Base-by-base conservation (phyloP, 2,329 filamentous ascomycete species). In the Trichoderma sp. region DNA sequence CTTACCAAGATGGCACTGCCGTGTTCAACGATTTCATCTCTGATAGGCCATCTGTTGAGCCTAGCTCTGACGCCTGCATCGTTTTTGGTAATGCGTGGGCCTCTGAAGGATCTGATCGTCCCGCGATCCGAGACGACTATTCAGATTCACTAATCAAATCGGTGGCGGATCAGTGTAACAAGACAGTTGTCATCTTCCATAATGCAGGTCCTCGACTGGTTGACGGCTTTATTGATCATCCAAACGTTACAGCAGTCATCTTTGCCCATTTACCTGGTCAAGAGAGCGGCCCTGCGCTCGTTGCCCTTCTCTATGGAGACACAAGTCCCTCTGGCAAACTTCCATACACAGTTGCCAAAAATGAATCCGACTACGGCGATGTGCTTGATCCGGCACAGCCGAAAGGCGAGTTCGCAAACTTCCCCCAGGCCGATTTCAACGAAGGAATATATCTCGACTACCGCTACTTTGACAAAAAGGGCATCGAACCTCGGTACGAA, bases 71-170 rank as follows among this genome's bases (percentile, higher is more conserved):
- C 73, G 84, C 92, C 7, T 96, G 93, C 72, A 78, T 91, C 2
- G 87, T 91, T 0, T 87, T 91, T 72, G 86, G 88, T 72, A 91
- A 91, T 74, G 86, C 84, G 8, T 92, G 91, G 78, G 88, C 91
- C 0, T 89, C 91, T 1, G 93, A 97, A 79, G 91, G 90, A 1
- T 91, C 85, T 72, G 85, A 92, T 70, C 84, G 88, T 58, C 81
- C 86, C 0, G 84, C 83, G 8, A 81, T 92, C 52, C 84, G 85
- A 35, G 92, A 95, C 75, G 89, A 90, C 70, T 88, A 87, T 64
- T 89, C 86, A 1, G 88, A 91, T 71, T 78, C 77, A 0, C 79
- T 91, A 0, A 83, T 91, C 55, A 79, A 78, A 1, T 83, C 85
- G 57, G 87, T 91, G 0, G 89, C 89, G 0, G 78, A 81, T 8